Conservation (phyloP, 2,329 filamentous ascomycete species). For the Phoma herbarum region DNA sequence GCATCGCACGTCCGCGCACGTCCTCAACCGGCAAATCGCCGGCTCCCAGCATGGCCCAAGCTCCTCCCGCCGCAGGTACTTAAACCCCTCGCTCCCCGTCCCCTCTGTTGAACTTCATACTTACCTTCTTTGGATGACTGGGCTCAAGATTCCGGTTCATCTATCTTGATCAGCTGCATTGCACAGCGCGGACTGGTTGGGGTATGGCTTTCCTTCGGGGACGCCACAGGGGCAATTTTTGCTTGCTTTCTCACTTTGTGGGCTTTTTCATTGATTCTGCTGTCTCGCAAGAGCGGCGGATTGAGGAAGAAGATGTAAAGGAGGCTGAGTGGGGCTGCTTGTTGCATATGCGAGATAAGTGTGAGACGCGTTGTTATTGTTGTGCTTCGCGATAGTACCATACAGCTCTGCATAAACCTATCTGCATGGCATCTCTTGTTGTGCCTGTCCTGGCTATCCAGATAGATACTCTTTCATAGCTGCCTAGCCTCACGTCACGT, state of each 20-base stretch:
- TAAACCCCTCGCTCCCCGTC: background rate
- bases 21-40: background rate
- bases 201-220: constrained; percentile 17
- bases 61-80: background rate
- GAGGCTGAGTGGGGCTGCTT: too few relatives aligned
- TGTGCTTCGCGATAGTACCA: background rate
- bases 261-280: constrained; percentile 24
- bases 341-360: too few relatives aligned
- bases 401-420: background rate
- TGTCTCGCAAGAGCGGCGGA: background rate
- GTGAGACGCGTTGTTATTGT: background rate
- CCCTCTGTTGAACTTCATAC: background rate
- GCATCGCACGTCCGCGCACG: background rate
- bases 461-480: too few relatives aligned
- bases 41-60: background rate
- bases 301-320: constrained; percentile 14
- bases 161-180: constrained; percentile 18
- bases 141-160: constrained; percentile 15
- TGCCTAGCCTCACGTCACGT: too few relatives aligned
- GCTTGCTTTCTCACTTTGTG: constrained; percentile 3
- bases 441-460: background rate
- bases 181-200: constrained; percentile 14
- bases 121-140: constrained; percentile 18
- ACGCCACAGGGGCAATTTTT: constrained; percentile 19
- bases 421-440: background rate